Conservation (phyloP, 495 filamentous ascomycete species). For the Evernia prunastri region DNA sequence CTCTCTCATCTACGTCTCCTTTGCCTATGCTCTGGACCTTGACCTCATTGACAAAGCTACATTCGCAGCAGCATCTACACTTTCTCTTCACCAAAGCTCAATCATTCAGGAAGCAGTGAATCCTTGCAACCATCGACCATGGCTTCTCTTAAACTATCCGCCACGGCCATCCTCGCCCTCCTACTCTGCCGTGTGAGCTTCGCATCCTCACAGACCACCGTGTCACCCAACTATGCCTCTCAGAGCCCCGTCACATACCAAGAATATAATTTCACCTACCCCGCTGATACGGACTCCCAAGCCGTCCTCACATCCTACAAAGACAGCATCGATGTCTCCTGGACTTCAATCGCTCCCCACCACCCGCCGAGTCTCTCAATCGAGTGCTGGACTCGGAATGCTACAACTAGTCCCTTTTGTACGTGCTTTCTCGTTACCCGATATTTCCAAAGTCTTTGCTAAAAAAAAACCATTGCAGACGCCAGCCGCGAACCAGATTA, state of each 20-base stretch:
- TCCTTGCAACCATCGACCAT: neutral
- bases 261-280: neutral
- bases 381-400: conserved; percentile 8
- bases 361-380: neutral
- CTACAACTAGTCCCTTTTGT: neutral
- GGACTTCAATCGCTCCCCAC: neutral
- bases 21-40: neutral
- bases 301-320: conserved; percentile 5
- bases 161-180: neutral
- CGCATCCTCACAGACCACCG: neutral
- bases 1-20: neutral
- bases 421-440: neutral
- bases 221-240: neutral
- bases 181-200: neutral
- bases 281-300: neutral
- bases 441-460: neutral
- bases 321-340: conserved; percentile 10
- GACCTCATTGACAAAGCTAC: neutral
- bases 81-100: neutral
- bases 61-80: neutral
- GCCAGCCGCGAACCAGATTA: neutral
- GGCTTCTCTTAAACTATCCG: neutral
- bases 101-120: neutral
- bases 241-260: neutral
- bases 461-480: neutral